Evolutionary conservation across 345 rosid species (phyloP), one percentile per base, ranked within the genome.

Genomic region (Anastatica hierochuntica): DNA sequence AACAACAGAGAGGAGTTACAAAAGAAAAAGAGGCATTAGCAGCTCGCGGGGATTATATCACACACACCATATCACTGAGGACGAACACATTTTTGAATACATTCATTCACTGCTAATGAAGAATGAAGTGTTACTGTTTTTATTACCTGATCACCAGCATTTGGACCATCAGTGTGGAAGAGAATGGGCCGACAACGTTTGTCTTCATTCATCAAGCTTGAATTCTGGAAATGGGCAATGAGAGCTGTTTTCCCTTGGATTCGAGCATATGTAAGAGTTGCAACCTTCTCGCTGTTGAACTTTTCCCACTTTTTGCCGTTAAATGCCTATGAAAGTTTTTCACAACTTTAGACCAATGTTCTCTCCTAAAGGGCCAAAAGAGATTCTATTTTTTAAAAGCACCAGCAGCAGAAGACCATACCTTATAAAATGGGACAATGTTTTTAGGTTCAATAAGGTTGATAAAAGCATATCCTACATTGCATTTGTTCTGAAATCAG

Each of bases 161-260:
- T 82, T 44, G 95, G 90, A 54, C 95, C 90, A 58, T 78, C 90
- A 1, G 95, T 82, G 70, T 82, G 87, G 53, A 85, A 85, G 54
- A 85, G 85, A 57, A 85, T 82, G 63, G 95, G 95, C 43, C 90
- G 85, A 69, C 95, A 85, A 21, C 90, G 90, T 64, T 82, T 85
- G 76, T 85, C 95, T 73, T 85, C 95, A 35, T 85, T 85, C 95
- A 85, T 85, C 76, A 85, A 77, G 67, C 95, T 85, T 47, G 95
- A 85, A 55, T 85, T 85, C 85, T 85, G 90, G 63, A 85, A 85
- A 74, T 85, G 95, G n/a, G 88, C 83, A 70, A 85, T 74, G 27
- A 85, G 90, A 70, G 95, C 90, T 57, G 77, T 42, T 75, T 85
- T 85, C 27, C 95, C 95, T 71, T 85, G 95, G 66, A 85, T 85